Evolutionary conservation across 108 stramenopile species (phyloP), one percentile per base, ranked within the genome.

Genomic region (Cyclotella atomus): DNA sequence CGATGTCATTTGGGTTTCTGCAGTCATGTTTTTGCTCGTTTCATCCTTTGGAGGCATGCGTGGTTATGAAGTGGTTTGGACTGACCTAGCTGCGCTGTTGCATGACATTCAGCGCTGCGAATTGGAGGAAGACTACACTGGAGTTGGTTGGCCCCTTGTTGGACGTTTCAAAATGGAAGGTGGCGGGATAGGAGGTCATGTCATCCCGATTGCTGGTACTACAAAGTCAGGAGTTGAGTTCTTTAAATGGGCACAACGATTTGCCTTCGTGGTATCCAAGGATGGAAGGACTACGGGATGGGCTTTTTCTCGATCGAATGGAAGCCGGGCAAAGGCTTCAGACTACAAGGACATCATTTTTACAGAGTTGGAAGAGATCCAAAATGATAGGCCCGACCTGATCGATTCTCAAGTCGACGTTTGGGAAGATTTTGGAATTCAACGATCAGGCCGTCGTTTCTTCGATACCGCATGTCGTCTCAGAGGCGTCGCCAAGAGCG

Each of bases 401-500:
- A 70, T 70, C 29, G 68, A 70, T 30, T 33, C 68, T 7, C 24
- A 38, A 44, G 33, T 33, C 25, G 32, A 70, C 17, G 55, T 70
- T 7, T 70, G 68, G 68, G 55, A 56, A 34, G 68, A 70, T 28
- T 70, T 45, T 38, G 68, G 68, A 28, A 46, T 70, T 1, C 68
- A 70, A 29, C 54, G 55, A 14, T 59, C 57, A 15, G 59, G 68
- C 8, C 32, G 68, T 2, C 53, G 55, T 1, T 57, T 57, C 55
- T 38, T 70, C 3, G 32, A 27, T 53, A 70, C 56, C 30, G 12
- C 30, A 0, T 43, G 38, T 19, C 1, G 35, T 2, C 33, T 55
- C 24, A 33, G 33, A 53, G 67, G 67, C 1, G 67, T 68, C 8
- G 0, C 3, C 1, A 50, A 24, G 24, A 9, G n/a, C 1, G 49